Percentiles rank a stretch among this genome's conserved stretches.
Conservation (phyloP, 1,284 basidiomycete genomes). For the Paramarasmius palmivorus region DNA sequence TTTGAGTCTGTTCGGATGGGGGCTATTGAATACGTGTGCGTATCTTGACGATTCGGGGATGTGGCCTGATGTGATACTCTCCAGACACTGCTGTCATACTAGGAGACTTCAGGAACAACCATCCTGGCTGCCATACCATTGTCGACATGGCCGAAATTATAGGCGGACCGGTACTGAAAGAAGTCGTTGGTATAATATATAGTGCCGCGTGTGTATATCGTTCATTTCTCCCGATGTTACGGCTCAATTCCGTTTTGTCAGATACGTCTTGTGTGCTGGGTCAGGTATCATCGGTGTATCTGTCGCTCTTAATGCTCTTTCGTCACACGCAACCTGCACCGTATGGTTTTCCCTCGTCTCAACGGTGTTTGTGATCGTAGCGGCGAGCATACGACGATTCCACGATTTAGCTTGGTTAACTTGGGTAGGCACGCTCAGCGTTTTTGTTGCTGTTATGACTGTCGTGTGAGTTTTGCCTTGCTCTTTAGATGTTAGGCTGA, state of each 20-base stretch:
- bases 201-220: background rate
- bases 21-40: background rate
- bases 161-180: background rate
- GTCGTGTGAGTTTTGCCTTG: background rate
- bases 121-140: conserved; percentile 1
- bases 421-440: background rate
- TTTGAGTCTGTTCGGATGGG: background rate
- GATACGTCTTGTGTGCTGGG: background rate
- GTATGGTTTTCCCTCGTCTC: conserved; percentile 4
- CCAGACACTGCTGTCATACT: background rate
- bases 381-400: conserved; percentile 1
- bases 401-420: conserved; percentile 1
- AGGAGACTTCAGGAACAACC: conserved; percentile 1
- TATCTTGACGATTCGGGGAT: too few species aligned
- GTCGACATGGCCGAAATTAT: background rate
- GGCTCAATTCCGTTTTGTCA: too few species aligned
- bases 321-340: background rate
- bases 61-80: background rate
- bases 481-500: background rate
- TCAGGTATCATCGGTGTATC: conserved; percentile 1
- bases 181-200: background rate
- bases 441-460: conserved; percentile 1
- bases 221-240: too few species aligned
- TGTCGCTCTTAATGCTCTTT: background rate
- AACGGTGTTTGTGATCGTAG: background rate